phyloP scores from a whole-genome alignment of 805 yeast genomes.

The Candida sanyiensis region DNA sequence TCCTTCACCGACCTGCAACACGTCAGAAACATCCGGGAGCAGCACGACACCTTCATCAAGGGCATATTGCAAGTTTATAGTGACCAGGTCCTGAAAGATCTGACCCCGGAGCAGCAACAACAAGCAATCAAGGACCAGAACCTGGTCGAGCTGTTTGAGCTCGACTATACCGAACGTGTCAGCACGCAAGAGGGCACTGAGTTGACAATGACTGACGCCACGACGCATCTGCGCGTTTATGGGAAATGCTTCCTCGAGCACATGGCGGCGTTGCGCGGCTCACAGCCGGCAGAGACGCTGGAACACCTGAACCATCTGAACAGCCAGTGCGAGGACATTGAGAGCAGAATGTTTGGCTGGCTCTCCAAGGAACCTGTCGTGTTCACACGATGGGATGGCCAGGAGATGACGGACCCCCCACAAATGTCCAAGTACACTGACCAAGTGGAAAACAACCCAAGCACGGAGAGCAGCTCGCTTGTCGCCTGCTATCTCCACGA shows the following conservation, averaged over 20 bases:
- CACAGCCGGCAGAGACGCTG: background rate
- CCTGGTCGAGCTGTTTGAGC: conserved; percentile 13
- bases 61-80: conserved; percentile 13
- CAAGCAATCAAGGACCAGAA: conserved; percentile 14
- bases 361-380: conserved; percentile 30
- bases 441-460: background rate
- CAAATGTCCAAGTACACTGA: conserved; percentile 9
- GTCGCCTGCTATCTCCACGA: conserved; percentile 25
- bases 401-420: conserved; percentile 13
- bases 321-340: conserved; percentile 29
- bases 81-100: conserved; percentile 6
- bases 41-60: conserved; percentile 15
- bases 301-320: conserved; percentile 7
- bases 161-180: conserved; percentile 17
- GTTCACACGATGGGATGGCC: conserved; percentile 37
- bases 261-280: conserved; percentile 3
- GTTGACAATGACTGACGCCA: conserved; percentile 21
- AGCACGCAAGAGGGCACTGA: conserved; percentile 21
- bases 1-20: conserved; percentile 20
- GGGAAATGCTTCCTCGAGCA: conserved; percentile 25
- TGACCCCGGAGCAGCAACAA: conserved; percentile 14
- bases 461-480: conserved; percentile 3
- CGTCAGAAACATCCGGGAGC: conserved; percentile 17
- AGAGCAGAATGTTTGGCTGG: conserved; percentile 36
- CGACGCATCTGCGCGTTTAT: conserved; percentile 25